These are phyloP conservation scores for Irpex rosettiformis DNA, from an alignment of 1,284 basidiomycete species.

Conservation along the genomic window DNA sequence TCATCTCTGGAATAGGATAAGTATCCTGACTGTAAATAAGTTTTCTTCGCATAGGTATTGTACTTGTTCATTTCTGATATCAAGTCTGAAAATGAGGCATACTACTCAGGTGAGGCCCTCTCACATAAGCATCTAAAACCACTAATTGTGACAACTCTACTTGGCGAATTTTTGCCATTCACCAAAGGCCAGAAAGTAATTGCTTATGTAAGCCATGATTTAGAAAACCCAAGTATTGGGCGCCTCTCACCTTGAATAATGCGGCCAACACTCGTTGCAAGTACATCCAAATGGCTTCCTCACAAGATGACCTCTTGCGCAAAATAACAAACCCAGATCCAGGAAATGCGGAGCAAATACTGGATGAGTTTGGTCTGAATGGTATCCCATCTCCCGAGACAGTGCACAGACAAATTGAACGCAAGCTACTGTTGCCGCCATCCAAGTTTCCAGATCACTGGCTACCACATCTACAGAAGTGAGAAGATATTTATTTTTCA, in stretches of 20 bases:
- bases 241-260: background rate
- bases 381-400: constrained; percentile 53
- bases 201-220: no score
- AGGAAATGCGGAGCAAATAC: constrained; percentile 38
- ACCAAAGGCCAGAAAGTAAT: no score
- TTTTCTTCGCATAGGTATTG: no score
- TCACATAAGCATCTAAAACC: no score
- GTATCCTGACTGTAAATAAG: no score
- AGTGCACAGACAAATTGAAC: constrained; percentile 64
- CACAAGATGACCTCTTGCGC: constrained; percentile 28
- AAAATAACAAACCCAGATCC: constrained; percentile 43
- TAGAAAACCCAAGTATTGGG: no score
- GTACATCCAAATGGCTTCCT: constrained; percentile 20
- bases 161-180: no score
- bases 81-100: no score
- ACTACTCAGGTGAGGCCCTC: no score
- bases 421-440: constrained; percentile 64
- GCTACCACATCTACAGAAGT: constrained; percentile 77
- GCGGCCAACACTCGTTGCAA: background rate
- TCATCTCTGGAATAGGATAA: no score
- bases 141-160: no score
- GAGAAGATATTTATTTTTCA: constrained; percentile 26
- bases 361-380: constrained; percentile 53
- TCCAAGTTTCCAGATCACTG: constrained; percentile 62
- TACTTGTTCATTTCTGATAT: no score